Base-by-base conservation (phyloP, 1,284 basidiomycete genomes). In the Puccinia triticina region DNA sequence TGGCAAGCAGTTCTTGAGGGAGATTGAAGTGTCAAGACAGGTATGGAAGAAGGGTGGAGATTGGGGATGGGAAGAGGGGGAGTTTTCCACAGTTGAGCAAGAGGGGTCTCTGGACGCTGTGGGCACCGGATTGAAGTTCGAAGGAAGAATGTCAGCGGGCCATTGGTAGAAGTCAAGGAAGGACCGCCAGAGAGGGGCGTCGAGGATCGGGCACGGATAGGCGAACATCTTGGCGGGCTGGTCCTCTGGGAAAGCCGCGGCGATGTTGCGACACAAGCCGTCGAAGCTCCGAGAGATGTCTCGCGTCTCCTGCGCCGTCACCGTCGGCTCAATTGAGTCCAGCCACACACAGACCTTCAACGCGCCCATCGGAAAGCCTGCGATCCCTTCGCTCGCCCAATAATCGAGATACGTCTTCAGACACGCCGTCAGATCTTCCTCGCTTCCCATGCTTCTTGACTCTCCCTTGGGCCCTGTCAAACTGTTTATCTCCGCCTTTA, bases 361-460 rank as follows among this genome's bases (percentile, higher is more conserved):
- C 29, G 48, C 71, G n/a, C 26, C 7, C 5, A 73, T 73, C 48
- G 71, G 71, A 29, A 73, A 55, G 0, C 71, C 71, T 21, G 71
- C 50, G n/a, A 73, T 55, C 43, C 53, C 48, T 23, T 34, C 37
- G 5, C 1, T 10, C 34, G 46, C 46, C 71, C 71, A 73, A 18
- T 34, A 73, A 5, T 53, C 32, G 7, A 73, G 71, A 46, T 73
- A 73, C 2, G 18, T 29, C 71, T 18, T 3, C 8, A 73, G 37
- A 55, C 71, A 73, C 18, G 4, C 53, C 16, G 29, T 18, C 29
- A 73, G 12, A 32, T 73, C 71, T 40, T 73, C 48, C 29, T 34
- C 8, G 21, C 48, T 73, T 29, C 23, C 53, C 0, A 73, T 34
- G 1, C 2, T 10, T 18, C 21, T 16, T 55, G 55, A 21, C 43